Evolutionary conservation across 192 early-diverging fungal genomes (phyloP), one percentile per base, ranked within the genome.

Genomic region (Spizellomyces punctatus): DNA sequence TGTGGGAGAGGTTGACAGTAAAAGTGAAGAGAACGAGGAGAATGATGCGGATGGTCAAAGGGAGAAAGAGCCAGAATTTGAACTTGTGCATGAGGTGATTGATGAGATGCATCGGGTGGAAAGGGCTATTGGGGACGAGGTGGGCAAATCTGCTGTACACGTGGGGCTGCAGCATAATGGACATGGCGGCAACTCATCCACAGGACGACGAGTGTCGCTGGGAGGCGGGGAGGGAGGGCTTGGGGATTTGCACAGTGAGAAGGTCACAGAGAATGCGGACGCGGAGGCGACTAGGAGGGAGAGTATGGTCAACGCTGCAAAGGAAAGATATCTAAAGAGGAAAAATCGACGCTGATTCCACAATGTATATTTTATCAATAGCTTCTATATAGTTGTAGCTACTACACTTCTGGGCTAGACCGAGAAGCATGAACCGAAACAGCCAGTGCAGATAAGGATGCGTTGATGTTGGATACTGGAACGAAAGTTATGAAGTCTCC

Each of bases 311-410:
- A 56, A 59, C 27, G 79, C 66, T 16, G 79, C 79, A 6, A 47
- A 65, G 43, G 67, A 71, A 72, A 65, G 78, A 27, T 82, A 79
- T 71, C 68, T 79, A 63, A 61, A 71, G 43, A 41, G 81, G 8
- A 76, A 79, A 46, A 48, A 45, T 10, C 59, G 58, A 12, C 14
- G 46, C 14, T 65, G 64, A 65, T 56, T n/a, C 54, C 0, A 19
- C n/a, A 6, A 7, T 56, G 54, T 56, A 56, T 56, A 19, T 19
- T 5, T n/a, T 22, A 36, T 36, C 27, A 36, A 36, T 36, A 36
- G 3, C 27, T 0, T 36, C 27, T 36, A 36, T 36, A 36, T 36
- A 36, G 27, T 36, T 36, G 27, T 36, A 36, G 27, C 3, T 36
- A 36, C 1, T 36, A 3, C 27, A 36, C 0, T 36, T 36, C 1